Conservation (phyloP, 1,139 yeast genomes). For the Protomyces gravidus region DNA sequence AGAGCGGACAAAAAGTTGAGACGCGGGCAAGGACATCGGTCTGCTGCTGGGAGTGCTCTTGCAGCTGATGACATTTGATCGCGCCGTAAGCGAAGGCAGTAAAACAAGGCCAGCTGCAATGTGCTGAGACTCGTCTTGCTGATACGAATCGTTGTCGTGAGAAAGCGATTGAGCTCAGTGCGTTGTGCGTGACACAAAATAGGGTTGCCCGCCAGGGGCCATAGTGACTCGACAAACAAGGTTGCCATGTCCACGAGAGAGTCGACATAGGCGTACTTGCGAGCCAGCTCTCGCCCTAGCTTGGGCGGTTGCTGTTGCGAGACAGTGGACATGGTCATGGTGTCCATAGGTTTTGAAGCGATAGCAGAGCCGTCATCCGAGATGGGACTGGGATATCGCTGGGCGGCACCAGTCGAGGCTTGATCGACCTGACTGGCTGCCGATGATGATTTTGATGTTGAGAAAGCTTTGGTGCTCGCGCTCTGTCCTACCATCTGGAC, state of each 20-base stretch:
- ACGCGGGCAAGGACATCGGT: conserved; percentile 50
- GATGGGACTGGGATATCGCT: not conserved
- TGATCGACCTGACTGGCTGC: not conserved
- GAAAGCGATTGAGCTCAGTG: conserved; percentile 41
- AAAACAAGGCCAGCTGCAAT: conserved; percentile 63
- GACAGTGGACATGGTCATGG: not conserved
- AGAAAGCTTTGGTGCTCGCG: not conserved
- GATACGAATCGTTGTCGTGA: conserved; percentile 62
- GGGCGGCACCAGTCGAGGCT: not conserved
- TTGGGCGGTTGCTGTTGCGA: not conserved
- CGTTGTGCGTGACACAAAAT: conserved; percentile 26
- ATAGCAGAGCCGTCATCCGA: not conserved
- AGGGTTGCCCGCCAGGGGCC: conserved; percentile 37
- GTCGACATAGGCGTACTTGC: conserved; percentile 24
- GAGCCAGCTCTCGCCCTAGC: conserved; percentile 5
- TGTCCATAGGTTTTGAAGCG: not conserved
- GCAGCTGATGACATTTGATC: conserved; percentile 27
- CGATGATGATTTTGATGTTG: not conserved
- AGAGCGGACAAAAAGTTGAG: conserved; percentile 62
- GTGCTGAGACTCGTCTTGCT: conserved; percentile 64
- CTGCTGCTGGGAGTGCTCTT: not conserved
- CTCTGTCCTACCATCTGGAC: not conserved
- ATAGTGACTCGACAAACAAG: conserved; percentile 40
- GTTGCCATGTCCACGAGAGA: conserved; percentile 41
- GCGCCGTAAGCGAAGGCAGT: conserved; percentile 44